Evolutionary conservation across 768 basidiomycete species (phyloP).

Genomic region (Leccinum rimulosum): DNA sequence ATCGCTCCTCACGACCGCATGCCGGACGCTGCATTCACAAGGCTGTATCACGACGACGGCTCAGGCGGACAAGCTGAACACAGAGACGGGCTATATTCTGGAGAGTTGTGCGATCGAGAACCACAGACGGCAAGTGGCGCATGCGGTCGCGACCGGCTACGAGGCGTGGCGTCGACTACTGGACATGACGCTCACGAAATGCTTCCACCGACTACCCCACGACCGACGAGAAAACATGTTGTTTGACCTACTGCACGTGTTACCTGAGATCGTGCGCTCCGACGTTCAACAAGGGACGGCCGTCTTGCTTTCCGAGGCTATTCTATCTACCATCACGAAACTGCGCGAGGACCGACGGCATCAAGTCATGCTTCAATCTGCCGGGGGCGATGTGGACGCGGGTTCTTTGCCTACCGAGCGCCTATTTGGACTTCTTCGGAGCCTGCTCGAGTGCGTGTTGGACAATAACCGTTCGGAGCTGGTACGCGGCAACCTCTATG

Average conservation of each 20-base stretch:
- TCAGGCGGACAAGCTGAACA: slow-evolving; percentile 62
- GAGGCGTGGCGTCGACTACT: slow-evolving; percentile 84
- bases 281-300: slow-evolving; percentile 71
- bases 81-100: slow-evolving; percentile 73
- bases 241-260: slow-evolving; percentile 83
- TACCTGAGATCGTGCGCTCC: slow-evolving; percentile 68
- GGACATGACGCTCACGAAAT: slow-evolving; percentile 82
- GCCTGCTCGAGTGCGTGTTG: slow-evolving; percentile 69
- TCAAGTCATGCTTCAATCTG: slow-evolving; percentile 64
- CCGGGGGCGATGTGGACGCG: slow-evolving; percentile 58
- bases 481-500: slow-evolving; percentile 94
- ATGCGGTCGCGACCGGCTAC: slow-evolving; percentile 68
- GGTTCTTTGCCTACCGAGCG: slow-evolving; percentile 79
- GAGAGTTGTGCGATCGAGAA: slow-evolving; percentile 88
- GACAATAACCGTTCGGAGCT: slow-evolving; percentile 78
- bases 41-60: slow-evolving; percentile 60
- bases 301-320: slow-evolving; percentile 79
- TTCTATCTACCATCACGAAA: slow-evolving; percentile 81
- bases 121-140: slow-evolving; percentile 75
- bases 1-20: slow-evolving; percentile 61
- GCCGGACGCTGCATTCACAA: slow-evolving; percentile 61
- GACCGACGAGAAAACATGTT: slow-evolving; percentile 86
- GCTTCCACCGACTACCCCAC: slow-evolving; percentile 78
- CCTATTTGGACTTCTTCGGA: slow-evolving; percentile 69
- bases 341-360: slow-evolving; percentile 80